Evolutionary conservation across 208 protist species (phyloP).

Genomic region (Crithidia thermophila): DNA sequence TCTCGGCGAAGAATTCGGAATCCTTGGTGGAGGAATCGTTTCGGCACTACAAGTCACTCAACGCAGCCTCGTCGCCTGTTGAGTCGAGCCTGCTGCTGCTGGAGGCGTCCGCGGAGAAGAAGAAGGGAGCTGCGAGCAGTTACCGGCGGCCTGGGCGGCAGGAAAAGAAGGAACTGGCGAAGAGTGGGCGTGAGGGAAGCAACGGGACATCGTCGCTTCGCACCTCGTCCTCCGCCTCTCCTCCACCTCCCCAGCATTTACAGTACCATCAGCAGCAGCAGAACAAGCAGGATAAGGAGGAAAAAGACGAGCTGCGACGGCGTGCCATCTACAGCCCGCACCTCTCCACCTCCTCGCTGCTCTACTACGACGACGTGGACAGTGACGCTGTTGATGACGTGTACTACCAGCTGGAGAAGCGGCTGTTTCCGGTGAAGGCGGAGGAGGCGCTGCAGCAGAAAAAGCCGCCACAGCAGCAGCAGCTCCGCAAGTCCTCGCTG

Average conservation of each 20-base stretch:
- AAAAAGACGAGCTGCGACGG: neutral
- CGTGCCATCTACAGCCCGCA: conserved; percentile 22
- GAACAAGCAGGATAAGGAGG: neutral
- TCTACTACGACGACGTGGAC: conserved; percentile 55
- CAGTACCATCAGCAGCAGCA: neutral
- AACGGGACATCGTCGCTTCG: neutral
- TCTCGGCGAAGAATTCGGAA: no score
- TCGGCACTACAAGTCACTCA: no score
- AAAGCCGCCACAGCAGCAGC: neutral
- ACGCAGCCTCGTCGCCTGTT: no score
- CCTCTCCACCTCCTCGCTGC: conserved; percentile 44
- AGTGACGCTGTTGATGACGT: conserved; percentile 36
- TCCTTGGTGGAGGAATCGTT: no score
- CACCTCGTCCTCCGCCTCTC: no score
- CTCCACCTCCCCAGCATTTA: neutral
- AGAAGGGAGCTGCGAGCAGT: no score
- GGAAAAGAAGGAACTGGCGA: no score
- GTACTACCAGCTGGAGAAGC: conserved; percentile 34
- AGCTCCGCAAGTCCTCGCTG: no score
- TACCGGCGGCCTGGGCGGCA: no score
- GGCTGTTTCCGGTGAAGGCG: conserved; percentile 13
- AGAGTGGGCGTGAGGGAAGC: no score
- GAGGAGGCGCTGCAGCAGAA: conserved; percentile 10
- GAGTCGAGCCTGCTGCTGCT: conserved; percentile 4
- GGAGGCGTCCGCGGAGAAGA: no score